Evolutionary conservation across 345 rosid species (phyloP).

Genomic region (Citrus hindsii): DNA sequence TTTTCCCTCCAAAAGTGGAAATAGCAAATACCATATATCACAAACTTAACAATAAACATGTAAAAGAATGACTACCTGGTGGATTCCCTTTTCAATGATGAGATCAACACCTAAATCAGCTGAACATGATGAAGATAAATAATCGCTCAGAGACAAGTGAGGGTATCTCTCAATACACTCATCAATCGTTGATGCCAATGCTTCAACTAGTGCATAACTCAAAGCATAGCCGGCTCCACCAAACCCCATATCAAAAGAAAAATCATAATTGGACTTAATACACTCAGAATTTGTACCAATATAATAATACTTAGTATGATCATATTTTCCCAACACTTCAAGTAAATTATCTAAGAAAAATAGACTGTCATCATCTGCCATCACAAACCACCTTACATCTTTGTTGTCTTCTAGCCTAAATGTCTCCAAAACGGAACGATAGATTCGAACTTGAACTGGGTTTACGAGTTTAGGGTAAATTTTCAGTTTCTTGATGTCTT

Average conservation of each 20-base stretch:
- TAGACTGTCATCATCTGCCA: conserved; percentile 59
- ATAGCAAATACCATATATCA: too few relatives aligned
- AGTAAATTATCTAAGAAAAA: conserved; percentile 50
- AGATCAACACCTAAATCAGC: conserved; percentile 48
- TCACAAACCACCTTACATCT: conserved; percentile 47
- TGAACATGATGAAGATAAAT: conserved; percentile 36
- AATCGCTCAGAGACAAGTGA: conserved; percentile 30
- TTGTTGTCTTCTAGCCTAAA: conserved; percentile 28
- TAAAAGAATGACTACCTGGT: conserved; percentile 41
- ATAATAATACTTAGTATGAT: conserved; percentile 46
- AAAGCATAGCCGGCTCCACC: conserved; percentile 74
- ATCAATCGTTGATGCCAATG: conserved; percentile 38
- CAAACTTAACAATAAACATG: background rate
- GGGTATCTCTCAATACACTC: conserved; percentile 50
- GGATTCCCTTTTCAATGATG: conserved; percentile 45
- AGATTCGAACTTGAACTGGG: conserved; percentile 34
- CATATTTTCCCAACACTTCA: conserved; percentile 41
- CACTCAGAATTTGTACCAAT: conserved; percentile 51
- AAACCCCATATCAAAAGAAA: conserved; percentile 55
- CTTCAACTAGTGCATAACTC: conserved; percentile 50
- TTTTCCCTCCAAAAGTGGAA: background rate
- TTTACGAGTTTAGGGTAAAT: conserved; percentile 26
- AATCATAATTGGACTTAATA: conserved; percentile 25
- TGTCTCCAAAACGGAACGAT: conserved; percentile 42
- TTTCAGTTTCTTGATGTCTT: conserved; percentile 33